Base-by-base conservation (phyloP, 768 basidiomycete genomes). In the Mycena rebaudengoi region DNA sequence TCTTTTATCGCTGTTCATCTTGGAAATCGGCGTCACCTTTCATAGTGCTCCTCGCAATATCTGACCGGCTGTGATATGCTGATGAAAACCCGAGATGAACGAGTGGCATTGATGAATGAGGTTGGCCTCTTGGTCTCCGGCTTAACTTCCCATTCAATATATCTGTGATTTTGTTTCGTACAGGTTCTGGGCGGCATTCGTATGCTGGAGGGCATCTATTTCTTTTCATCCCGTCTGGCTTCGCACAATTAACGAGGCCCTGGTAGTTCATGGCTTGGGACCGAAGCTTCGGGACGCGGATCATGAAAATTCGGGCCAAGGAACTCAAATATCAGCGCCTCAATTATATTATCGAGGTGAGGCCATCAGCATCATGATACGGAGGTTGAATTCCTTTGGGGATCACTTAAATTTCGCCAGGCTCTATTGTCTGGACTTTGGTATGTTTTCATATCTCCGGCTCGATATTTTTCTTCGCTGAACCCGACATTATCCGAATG, bases 181-280 rank as follows among this genome's bases (percentile, higher is more conserved):
- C 62, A 96, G 90, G 87, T 96, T 63, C 80, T 96, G 12, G 93
- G 94, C 50, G 94, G 86, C 11, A 96, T 96, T 60, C 86, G 94
- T 32, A 96, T 96, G 94, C 86, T 96, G 65, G 96, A 96, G 72
- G 82, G 49, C 39, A n/a, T 40, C 12, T 46, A 14, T 20, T 78
- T 10, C 73, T 55, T n/a, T 72, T 75, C 5, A 78, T 76, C 39
- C 74, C 76, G 1, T 78, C 70, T 54, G 76, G 78, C 64, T 78
- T 77, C 59, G 13, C 21, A 40, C 21, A 5, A 7, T 35, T 25
- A 0, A 33, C 25, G 40, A 32, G 8, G 37, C 23, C 12, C 32
- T 35, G 62, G 25, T 69, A 88, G 86, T 92, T 91, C 74, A 91
- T 92, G 89, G 90, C 88, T 4, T 71, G 33, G 91, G 91, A 92